phyloP scores from a whole-genome alignment of 306 rosid genomes.

The Prunus campanulata region DNA sequence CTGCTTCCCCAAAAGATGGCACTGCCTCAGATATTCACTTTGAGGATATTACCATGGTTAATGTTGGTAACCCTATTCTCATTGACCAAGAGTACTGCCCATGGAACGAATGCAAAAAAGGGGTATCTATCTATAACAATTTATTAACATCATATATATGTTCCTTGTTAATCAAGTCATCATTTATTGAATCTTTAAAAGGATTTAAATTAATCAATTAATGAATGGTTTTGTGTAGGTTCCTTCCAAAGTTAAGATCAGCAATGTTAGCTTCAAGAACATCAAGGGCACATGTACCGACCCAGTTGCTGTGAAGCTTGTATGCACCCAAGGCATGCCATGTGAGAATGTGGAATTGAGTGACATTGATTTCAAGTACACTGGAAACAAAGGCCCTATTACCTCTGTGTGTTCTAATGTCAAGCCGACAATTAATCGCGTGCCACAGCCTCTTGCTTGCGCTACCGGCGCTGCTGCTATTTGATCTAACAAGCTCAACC shows the following conservation, averaged over 20 bases:
- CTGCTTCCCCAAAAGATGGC: not conserved
- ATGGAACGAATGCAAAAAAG: slow-evolving; percentile 28
- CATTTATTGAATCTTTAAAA: too few relatives aligned
- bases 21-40: slow-evolving; percentile 26
- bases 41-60: slow-evolving; percentile 36
- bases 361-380: slow-evolving; percentile 27
- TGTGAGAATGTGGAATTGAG: slow-evolving; percentile 34
- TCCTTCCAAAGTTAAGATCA: slow-evolving; percentile 37
- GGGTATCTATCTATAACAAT: too few relatives aligned
- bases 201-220: too few relatives aligned
- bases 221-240: too few relatives aligned
- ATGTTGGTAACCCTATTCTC: slow-evolving; percentile 35
- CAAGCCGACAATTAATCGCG: slow-evolving; percentile 19
- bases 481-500: too few relatives aligned
- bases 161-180: too few relatives aligned
- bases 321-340: slow-evolving; percentile 34
- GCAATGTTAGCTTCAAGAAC: slow-evolving; percentile 3
- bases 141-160: too few relatives aligned
- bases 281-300: slow-evolving; percentile 29
- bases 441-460: not conserved
- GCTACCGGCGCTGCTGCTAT: not conserved
- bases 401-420: slow-evolving; percentile 32
- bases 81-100: slow-evolving; percentile 62
- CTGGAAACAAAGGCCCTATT: slow-evolving; percentile 8
- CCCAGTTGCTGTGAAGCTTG: slow-evolving; percentile 29